Evolutionary conservation across 176 grass and related monocot genomes (phyloP), one percentile per base, ranked within the genome.

Genomic region (Calamus simplicifolius): DNA sequence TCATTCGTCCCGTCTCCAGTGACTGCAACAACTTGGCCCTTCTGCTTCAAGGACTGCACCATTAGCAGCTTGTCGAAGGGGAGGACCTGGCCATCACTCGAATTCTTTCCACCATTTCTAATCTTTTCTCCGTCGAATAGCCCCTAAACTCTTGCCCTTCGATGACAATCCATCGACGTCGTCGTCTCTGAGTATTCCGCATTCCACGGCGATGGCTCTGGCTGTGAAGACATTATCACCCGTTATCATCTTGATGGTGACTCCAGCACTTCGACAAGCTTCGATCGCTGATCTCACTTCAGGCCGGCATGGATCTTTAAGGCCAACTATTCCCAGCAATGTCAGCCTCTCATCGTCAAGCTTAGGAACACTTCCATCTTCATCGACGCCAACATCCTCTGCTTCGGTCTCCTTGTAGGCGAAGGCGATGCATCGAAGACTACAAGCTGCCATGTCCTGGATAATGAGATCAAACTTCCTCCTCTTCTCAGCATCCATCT

Each of bases 161-260:
- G 53, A 89, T 61, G 2, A 96, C 74, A 2, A 80, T 16, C 38
- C 80, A 4, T 66, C 53, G 6, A 5, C 23, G 26, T 85, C 71
- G 1, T 49, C 38, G 2, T 16, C 4, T 3, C 26, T 62, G 43
- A 87, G 59, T 71, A 96, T 96, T 1, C 91, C 91, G 1, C 91
- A 96, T 48, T 90, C 91, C 5, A 31, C 51, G 50, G 91, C 91
- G 12, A 96, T 96, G 59, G 86, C 77, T 5, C 82, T 48, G 0
- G 91, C 91, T 4, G 91, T 95, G 54, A 85, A 89, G 15, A 96
- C 5, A 66, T 96, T 90, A 76, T 96, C 91, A 4, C 91, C 86
- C 0, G 91, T 96, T 16, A 96, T 83, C 86, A 96, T 96, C 58
- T 86, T 96, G 14, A 96, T 80, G 5, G 59, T 74, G 13, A 90